These are phyloP conservation scores for Sabuloglossum arenarium DNA, from an alignment of 495 filamentous ascomycete species.

Conservation along the genomic window DNA sequence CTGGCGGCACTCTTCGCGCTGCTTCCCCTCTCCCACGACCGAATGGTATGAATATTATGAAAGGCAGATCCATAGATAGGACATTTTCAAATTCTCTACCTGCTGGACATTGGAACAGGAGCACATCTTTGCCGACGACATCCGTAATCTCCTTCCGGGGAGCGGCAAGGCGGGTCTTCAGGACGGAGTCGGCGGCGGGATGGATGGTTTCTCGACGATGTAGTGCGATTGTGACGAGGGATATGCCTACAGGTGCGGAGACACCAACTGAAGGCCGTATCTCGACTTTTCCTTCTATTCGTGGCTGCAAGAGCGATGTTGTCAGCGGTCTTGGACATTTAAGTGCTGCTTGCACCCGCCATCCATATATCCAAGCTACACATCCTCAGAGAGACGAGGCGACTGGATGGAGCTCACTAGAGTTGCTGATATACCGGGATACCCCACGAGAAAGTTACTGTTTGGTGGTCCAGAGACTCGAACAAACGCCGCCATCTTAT, in stretches of 20 bases:
- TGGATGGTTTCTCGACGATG: slow-evolving; percentile 91
- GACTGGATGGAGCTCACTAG: slow-evolving; percentile 32
- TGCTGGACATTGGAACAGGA: slow-evolving; percentile 65
- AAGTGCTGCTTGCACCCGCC: background rate
- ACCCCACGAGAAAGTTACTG: slow-evolving; percentile 88
- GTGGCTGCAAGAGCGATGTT: slow-evolving; percentile 33
- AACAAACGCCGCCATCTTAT: slow-evolving; percentile 64
- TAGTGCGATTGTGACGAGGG: slow-evolving; percentile 83
- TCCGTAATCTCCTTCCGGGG: slow-evolving; percentile 81
- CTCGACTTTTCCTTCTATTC: slow-evolving; percentile 95
- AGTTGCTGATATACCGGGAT: slow-evolving; percentile 94
- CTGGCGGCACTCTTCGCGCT: slow-evolving; percentile 73
- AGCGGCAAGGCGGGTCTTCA: slow-evolving; percentile 79
- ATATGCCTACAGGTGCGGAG: slow-evolving; percentile 73
- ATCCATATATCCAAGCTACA: background rate
- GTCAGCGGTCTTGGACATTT: background rate
- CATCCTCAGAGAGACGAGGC: background rate
- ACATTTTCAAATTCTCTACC: slow-evolving; percentile 75
- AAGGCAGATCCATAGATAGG: slow-evolving; percentile 92
- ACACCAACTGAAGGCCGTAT: slow-evolving; percentile 69
- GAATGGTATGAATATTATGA: slow-evolving; percentile 92
- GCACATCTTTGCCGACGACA: slow-evolving; percentile 86
- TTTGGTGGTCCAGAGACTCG: slow-evolving; percentile 95
- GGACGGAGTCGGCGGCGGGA: slow-evolving; percentile 78
- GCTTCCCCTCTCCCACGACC: slow-evolving; percentile 75